Percentiles rank a stretch among this genome's conserved stretches.
Conservation (phyloP, 208 protist genomes). For the Strigomonas galati region DNA sequence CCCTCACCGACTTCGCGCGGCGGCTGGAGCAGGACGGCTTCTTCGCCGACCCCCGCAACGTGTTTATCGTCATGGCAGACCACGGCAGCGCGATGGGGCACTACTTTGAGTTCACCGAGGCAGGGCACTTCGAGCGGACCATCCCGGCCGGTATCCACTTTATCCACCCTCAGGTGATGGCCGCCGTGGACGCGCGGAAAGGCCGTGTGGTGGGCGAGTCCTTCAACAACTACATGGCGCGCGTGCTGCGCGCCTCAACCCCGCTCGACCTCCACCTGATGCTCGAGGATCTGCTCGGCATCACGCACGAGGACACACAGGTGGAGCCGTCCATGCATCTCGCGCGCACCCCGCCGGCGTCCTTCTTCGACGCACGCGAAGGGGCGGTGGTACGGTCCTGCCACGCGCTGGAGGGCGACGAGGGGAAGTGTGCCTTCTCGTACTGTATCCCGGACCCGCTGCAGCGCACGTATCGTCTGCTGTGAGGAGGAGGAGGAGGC, state of each 20-base stretch:
- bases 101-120: slow-evolving; percentile 47
- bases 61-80: slow-evolving; percentile 44
- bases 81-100: slow-evolving; percentile 76
- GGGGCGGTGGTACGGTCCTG: not conserved
- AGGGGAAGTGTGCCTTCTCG: not conserved
- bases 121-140: slow-evolving; percentile 54
- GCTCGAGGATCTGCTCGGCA: slow-evolving; percentile 44
- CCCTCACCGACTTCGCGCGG: slow-evolving; percentile 42
- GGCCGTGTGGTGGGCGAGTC: slow-evolving; percentile 17
- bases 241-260: slow-evolving; percentile 33
- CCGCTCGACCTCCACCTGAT: slow-evolving; percentile 55
- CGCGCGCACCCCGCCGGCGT: slow-evolving; percentile 16
- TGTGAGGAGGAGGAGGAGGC: too few relatives aligned
- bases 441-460: too few relatives aligned
- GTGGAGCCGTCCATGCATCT: slow-evolving; percentile 3
- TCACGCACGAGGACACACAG: slow-evolving; percentile 11
- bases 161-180: slow-evolving; percentile 37
- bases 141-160: slow-evolving; percentile 36
- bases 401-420: not conserved
- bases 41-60: slow-evolving; percentile 66
- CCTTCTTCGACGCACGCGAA: slow-evolving; percentile 37
- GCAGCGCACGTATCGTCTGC: too few relatives aligned
- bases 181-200: slow-evolving; percentile 36
- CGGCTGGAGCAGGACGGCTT: slow-evolving; percentile 43
- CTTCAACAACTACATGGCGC: slow-evolving; percentile 23